Base-by-base conservation (phyloP, 768 basidiomycete species). In the Auricularia heimuer region DNA sequence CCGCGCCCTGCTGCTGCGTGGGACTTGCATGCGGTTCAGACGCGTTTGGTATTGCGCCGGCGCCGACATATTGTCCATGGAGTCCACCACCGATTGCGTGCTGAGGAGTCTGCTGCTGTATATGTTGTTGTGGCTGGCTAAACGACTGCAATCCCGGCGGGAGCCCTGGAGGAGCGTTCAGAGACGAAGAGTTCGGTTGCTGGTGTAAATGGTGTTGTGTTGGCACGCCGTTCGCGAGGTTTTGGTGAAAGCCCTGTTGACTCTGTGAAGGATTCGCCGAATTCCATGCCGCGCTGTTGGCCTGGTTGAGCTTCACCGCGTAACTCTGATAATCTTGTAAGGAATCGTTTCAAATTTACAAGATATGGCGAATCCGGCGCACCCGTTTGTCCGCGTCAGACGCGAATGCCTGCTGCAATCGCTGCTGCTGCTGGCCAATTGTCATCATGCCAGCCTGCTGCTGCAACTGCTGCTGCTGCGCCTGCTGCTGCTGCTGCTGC, bases 371-470 rank as follows among this genome's bases (percentile, higher is more conserved):
- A 33, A 67, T 51, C 39, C 12, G 39, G 82, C 86, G 76, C 76
- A 89, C 87, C 80, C 89, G 81, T 71, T 90, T 90, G 70, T 90
- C 89, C 18, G 81, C 77, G 64, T 91, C 89, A 21, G 81, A 77
- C 75, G 83, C 84, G 65, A 83, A 82, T 6, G 70, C 69, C 36
- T 65, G 70, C 60, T 73, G 73, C 61, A 73, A 51, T 71, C 74
- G 69, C 74, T 79, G 66, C 71, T 78, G 63, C 65, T 72, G 75
- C 14, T 64, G 54, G 24, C 74, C 74, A 64, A 82, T 68, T 65
- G 87, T 89, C 68, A 90, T 74, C 80, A 91, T 80, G 64, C 88
- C 88, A 6, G 89, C 88, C 63, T 79, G 80, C 69, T 81, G 79
- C 66, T 79, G 77, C 73, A 77, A 62, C 74, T 74, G 77, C 64